These are phyloP conservation scores for Lachnellula subtilissima DNA, from an alignment of 2,329 filamentous ascomycete species.

Conservation along the genomic window DNA sequence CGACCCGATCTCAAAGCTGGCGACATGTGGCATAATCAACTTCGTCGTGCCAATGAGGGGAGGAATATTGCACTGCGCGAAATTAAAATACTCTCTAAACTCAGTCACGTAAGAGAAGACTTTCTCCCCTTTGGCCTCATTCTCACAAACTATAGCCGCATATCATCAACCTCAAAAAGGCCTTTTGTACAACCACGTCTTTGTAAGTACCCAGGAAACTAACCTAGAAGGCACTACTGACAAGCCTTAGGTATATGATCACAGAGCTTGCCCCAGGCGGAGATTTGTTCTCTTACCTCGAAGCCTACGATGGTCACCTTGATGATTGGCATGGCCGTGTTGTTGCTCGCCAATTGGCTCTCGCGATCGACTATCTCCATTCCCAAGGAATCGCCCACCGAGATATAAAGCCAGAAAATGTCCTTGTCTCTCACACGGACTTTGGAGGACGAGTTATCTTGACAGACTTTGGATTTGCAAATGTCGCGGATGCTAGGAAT, in stretches of 20 bases:
- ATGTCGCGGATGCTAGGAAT: constrained; percentile 8
- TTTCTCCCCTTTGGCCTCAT: background rate
- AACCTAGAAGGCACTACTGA: constrained; percentile 2
- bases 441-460: constrained; percentile 29
- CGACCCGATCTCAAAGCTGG: background rate
- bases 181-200: constrained; percentile 43
- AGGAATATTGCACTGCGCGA: constrained; percentile 43
- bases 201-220: constrained; percentile 35
- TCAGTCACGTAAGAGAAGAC: constrained; percentile 47
- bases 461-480: constrained; percentile 32
- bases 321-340: constrained; percentile 24
- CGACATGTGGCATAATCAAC: constrained; percentile 4
- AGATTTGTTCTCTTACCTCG: constrained; percentile 30
- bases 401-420: constrained; percentile 32
- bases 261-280: constrained; percentile 51
- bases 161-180: constrained; percentile 47
- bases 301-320: constrained; percentile 20
- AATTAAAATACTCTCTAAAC: constrained; percentile 46
- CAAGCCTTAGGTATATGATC: constrained; percentile 46
- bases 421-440: constrained; percentile 28
- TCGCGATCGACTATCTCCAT: constrained; percentile 29
- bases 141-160: constrained; percentile 43
- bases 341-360: constrained; percentile 29
- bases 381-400: constrained; percentile 27
- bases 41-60: constrained; percentile 26